These are phyloP conservation scores for Pilatotrama ljubarskyi DNA, from an alignment of 768 basidiomycete species.

Conservation along the genomic window DNA sequence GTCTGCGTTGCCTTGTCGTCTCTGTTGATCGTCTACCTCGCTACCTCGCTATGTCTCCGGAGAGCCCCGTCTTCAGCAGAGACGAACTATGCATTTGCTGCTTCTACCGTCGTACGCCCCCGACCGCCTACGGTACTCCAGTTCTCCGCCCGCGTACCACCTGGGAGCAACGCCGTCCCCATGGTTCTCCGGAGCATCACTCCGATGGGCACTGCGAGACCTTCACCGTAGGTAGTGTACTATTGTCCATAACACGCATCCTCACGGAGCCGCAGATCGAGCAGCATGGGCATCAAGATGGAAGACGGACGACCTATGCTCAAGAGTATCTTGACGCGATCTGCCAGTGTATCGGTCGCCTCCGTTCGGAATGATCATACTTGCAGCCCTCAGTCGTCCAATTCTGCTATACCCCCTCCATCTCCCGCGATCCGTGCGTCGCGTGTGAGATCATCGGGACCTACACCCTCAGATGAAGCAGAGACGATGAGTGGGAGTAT, in stretches of 20 bases:
- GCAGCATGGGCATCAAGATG: neutral
- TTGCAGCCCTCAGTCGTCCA: neutral
- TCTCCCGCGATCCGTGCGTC: neutral
- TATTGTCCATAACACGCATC: neutral
- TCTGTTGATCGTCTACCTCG: neutral
- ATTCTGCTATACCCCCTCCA: neutral
- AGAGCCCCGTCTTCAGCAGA: neutral
- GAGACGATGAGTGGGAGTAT: too few species aligned
- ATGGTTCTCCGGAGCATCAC: neutral
- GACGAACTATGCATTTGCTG: neutral
- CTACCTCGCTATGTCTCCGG: neutral
- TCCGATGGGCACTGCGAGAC: neutral
- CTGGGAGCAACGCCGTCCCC: neutral
- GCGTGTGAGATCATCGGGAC: too few species aligned
- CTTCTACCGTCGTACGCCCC: neutral
- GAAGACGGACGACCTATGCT: neutral
- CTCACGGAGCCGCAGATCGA: too few species aligned
- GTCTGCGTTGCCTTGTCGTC: neutral
- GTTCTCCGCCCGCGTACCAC: neutral
- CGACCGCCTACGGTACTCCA: neutral
- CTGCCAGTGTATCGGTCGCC: neutral
- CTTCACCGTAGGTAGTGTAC: neutral
- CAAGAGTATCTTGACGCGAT: neutral
- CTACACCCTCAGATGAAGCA: too few species aligned
- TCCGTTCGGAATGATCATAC: neutral